Evolutionary conservation across 345 rosid genomes (phyloP), one percentile per base, ranked within the genome.

Genomic region (Rhizophora apiculata): DNA sequence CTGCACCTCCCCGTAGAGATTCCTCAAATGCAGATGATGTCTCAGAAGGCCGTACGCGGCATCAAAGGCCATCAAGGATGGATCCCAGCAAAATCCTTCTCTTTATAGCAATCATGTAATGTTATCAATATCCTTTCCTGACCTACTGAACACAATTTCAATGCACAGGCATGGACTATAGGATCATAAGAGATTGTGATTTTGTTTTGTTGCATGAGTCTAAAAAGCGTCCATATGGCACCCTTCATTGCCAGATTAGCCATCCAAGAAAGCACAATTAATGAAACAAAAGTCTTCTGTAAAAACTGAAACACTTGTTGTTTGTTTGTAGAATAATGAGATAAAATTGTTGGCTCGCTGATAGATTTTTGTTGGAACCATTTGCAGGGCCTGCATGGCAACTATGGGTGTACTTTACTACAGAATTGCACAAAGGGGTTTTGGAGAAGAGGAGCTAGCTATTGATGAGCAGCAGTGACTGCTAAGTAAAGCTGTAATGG

Each of bases 341-440:
- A 39, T 39, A 11, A 39, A 13, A 34, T 34, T 9, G 8, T 22
- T 4, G 8, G 27, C 73, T 43, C 22, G 62, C 68, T 75, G 22
- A 69, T 24, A 8, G 20, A 8, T 32, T 6, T 58, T 1, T 64
- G 21, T 1, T 74, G 21, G 34, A 16, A 60, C 67, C 24, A 55
- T 68, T 21, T 71, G 82, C 97, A 96, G 99, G 92, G 99, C 99
- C 3, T 96, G 99, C 79, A 82, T 96, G 89, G 94, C 99, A 8
- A 92, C 99, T 11, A 96, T 92, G 98, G 97, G 94, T 69, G 82
- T 96, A 74, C 84, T 96, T 65, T 96, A 96, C 75, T 92, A 90
- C 87, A 88, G 97, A 85, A 84, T 96, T 34, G 94, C 99, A 30
- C 96, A 87, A 62, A 78, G 87, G 49, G 90, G 87, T 59, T 76